A percentile compares a stretch with the other conserved stretches of the same genome.
Evolutionary conservation across 1,284 basidiomycete genomes (phyloP).

Genomic region (Ceratobasidium sp.): DNA sequence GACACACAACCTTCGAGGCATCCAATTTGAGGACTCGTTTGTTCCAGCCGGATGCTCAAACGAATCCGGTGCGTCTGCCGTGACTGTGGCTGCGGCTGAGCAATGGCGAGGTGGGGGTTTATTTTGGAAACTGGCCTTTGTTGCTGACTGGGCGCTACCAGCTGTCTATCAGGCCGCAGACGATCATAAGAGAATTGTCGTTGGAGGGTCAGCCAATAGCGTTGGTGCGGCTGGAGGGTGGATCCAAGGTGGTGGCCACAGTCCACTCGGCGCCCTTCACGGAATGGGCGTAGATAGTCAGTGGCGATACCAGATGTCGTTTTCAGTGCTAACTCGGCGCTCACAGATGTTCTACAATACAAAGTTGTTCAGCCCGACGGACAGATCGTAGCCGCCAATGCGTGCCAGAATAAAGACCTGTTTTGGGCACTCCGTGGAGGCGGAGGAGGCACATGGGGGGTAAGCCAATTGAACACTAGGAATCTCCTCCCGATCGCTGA

Average conservation of each 20-base stretch:
- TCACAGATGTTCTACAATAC: slow-evolving; percentile 13
- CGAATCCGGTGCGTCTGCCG: slow-evolving; percentile 1
- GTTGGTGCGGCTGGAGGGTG: slow-evolving; percentile 37
- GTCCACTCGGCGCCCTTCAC: slow-evolving; percentile 24
- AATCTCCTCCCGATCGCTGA: too few relatives aligned
- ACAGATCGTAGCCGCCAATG: slow-evolving; percentile 19
- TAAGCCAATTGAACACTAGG: too few relatives aligned
- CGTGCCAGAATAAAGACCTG: slow-evolving; percentile 29
- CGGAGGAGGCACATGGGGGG: slow-evolving; percentile 20
- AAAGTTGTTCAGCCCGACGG: slow-evolving; percentile 36
- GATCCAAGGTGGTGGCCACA: slow-evolving; percentile 35
- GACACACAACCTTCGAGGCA: slow-evolving; percentile 45
- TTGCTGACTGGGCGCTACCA: too few relatives aligned
- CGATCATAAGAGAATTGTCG: slow-evolving; percentile 11
- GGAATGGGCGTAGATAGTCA: slow-evolving; percentile 24
- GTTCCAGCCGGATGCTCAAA: neutral
- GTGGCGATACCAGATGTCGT: slow-evolving; percentile 3
- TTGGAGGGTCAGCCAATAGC: slow-evolving; percentile 15
- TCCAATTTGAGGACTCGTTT: slow-evolving; percentile 27
- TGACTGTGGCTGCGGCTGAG: slow-evolving; percentile 29
- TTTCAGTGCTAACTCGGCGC: too few relatives aligned
- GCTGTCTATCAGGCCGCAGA: slow-evolving; percentile 31
- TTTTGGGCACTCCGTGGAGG: slow-evolving; percentile 38
- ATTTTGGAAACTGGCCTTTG: too few relatives aligned
- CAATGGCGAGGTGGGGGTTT: slow-evolving; percentile 30